These are phyloP conservation scores for Reticulascus tulasneorum DNA, from an alignment of 2,329 filamentous ascomycete species.

Conservation along the genomic window DNA sequence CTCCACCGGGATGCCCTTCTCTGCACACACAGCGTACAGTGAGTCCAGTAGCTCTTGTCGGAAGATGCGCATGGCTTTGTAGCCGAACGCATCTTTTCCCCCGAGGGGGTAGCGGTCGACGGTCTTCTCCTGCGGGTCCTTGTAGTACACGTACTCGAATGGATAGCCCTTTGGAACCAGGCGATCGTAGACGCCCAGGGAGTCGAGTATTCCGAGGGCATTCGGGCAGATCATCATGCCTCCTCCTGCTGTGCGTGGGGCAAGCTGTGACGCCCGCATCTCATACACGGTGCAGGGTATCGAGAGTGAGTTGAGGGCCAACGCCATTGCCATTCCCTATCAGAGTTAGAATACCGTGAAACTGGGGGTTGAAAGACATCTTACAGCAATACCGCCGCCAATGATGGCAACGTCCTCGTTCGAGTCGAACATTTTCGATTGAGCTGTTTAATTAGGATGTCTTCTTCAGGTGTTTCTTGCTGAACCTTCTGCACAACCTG, in stretches of 20 bases:
- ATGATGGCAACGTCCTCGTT: constrained; percentile 7
- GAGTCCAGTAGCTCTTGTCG: constrained; percentile 42
- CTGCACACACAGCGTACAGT: constrained; percentile 26
- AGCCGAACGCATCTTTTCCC: constrained; percentile 42
- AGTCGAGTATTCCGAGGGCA: constrained; percentile 49
- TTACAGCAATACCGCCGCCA: constrained; percentile 11
- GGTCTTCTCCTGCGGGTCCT: constrained; percentile 25
- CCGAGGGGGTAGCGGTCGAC: constrained; percentile 46
- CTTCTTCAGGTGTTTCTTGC: too few species aligned
- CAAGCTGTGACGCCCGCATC: constrained; percentile 26
- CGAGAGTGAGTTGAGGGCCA: constrained; percentile 46
- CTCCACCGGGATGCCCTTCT: constrained; percentile 32
- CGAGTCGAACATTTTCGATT: not conserved
- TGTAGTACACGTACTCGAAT: constrained; percentile 48
- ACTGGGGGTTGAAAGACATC: too few species aligned
- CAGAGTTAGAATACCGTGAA: too few species aligned
- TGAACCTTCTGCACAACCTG: too few species aligned
- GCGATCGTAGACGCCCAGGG: constrained; percentile 41
- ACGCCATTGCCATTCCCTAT: constrained; percentile 38
- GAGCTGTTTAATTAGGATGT: too few species aligned
- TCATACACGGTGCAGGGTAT: constrained; percentile 52
- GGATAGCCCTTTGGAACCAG: constrained; percentile 42
- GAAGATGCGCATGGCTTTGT: constrained; percentile 50
- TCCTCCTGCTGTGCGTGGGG: constrained; percentile 43
- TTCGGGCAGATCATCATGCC: constrained; percentile 59